Evolutionary conservation across 768 basidiomycete species (phyloP).

Genomic region (Boletus huronensis): DNA sequence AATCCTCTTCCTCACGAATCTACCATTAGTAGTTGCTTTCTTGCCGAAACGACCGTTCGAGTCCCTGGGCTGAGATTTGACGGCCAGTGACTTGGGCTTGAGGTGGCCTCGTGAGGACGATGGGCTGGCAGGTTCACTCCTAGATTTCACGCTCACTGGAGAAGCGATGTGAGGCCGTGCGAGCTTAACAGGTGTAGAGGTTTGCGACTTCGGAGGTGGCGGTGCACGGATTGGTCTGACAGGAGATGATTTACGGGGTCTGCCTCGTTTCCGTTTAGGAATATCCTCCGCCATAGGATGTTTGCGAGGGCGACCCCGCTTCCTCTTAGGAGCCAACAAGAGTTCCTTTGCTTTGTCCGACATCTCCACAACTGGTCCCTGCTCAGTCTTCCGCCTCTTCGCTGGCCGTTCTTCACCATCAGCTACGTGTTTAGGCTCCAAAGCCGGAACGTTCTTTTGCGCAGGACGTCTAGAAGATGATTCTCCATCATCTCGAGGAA

Average conservation of each 20-base stretch:
- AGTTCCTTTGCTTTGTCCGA: conserved; percentile 35
- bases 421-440: conserved; percentile 55
- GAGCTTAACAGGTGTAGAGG: conserved; percentile 10
- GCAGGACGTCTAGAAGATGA: conserved; percentile 43
- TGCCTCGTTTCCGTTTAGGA: conserved; percentile 36
- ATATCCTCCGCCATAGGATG: conserved; percentile 29
- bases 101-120: conserved; percentile 24
- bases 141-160: conserved; percentile 20
- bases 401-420: conserved; percentile 39
- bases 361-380: conserved; percentile 27
- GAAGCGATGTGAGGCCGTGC: conserved; percentile 14
- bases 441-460: conserved; percentile 45
- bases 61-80: conserved; percentile 56
- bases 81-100: conserved; percentile 43
- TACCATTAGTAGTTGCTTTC: conserved; percentile 49
- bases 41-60: conserved; percentile 66
- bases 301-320: conserved; percentile 35
- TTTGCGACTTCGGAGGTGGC: conserved; percentile 10
- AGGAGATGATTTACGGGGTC: conserved; percentile 32
- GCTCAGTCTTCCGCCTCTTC: conserved; percentile 52
- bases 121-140: conserved; percentile 22
- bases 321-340: conserved; percentile 30
- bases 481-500: conserved; percentile 45
- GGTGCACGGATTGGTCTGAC: conserved; percentile 5
- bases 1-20: conserved; percentile 37